These are phyloP conservation scores for Fusarium agapanthi DNA, from an alignment of 2,329 filamentous ascomycete species.

Conservation along the genomic window DNA sequence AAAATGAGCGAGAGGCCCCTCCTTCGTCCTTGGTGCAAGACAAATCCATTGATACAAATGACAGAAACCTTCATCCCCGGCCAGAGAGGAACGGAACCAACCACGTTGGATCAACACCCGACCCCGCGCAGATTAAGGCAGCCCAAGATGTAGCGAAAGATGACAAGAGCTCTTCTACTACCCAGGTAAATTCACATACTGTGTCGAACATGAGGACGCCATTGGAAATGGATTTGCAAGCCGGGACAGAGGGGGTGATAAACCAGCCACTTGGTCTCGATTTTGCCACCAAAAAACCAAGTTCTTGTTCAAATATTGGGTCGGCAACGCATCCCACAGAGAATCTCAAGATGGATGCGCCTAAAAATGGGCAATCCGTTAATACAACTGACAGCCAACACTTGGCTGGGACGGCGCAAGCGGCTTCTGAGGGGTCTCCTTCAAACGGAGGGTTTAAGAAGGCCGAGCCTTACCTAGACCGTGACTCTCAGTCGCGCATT, in stretches of 20 bases:
- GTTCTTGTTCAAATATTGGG: conserved; percentile 1
- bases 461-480: neutral
- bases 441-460: neutral
- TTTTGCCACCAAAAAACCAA: neutral
- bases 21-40: neutral
- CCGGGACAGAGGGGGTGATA: neutral
- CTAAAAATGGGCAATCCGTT: neutral
- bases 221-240: neutral
- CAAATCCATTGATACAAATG: neutral
- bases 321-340: neutral
- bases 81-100: neutral
- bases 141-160: neutral
- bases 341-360: neutral
- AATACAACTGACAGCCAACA: neutral
- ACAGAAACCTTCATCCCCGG: neutral
- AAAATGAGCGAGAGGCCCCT: neutral
- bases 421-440: neutral
- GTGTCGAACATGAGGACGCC: neutral
- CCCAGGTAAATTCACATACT: neutral
- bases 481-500: neutral
- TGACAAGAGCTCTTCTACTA: neutral
- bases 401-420: neutral
- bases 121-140: neutral
- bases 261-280: neutral
- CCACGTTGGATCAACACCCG: neutral